phyloP scores from a whole-genome alignment of 495 filamentous ascomycete genomes.

The Aspergillus bridgeri region DNA sequence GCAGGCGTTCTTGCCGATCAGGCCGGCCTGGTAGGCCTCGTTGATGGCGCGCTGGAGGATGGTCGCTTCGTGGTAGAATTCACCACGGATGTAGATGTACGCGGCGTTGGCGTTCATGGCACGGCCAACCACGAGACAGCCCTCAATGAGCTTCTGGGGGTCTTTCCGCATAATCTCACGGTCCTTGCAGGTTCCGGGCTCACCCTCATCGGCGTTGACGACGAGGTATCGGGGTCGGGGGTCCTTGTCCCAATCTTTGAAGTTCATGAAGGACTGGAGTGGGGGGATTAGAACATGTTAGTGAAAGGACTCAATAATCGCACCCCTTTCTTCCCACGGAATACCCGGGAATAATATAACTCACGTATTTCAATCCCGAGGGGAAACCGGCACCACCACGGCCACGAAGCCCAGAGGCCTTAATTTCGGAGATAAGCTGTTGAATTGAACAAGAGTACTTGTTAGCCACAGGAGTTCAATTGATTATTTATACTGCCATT shows the following conservation, averaged over 20 bases:
- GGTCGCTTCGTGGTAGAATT: conserved; percentile 97
- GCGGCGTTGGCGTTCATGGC: conserved; percentile 98
- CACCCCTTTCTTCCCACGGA: not conserved
- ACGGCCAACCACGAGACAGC: conserved; percentile 92
- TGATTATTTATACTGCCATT: conserved; percentile 16
- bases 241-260: conserved; percentile 99
- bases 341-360: conserved; percentile 19
- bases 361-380: conserved; percentile 97
- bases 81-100: conserved; percentile 99
- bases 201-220: conserved; percentile 97
- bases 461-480: not conserved
- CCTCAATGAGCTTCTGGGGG: conserved; percentile 96
- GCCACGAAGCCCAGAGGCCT: conserved; percentile 90
- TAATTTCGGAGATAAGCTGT: conserved; percentile 92
- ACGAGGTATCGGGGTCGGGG: conserved; percentile 93
- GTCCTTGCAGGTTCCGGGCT: conserved; percentile 98
- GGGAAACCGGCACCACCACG: conserved; percentile 97
- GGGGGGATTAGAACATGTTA: conserved; percentile 4
- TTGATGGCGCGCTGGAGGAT: conserved; percentile 92
- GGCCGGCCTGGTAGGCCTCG: conserved; percentile 88
- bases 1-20: conserved; percentile 98
- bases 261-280: conserved; percentile 95
- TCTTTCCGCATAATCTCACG: conserved; percentile 99
- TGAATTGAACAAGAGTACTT: conserved; percentile 5
- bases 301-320: not conserved